phyloP scores from a whole-genome alignment of 139 green algal genomes.

The Chlorella sp. region DNA sequence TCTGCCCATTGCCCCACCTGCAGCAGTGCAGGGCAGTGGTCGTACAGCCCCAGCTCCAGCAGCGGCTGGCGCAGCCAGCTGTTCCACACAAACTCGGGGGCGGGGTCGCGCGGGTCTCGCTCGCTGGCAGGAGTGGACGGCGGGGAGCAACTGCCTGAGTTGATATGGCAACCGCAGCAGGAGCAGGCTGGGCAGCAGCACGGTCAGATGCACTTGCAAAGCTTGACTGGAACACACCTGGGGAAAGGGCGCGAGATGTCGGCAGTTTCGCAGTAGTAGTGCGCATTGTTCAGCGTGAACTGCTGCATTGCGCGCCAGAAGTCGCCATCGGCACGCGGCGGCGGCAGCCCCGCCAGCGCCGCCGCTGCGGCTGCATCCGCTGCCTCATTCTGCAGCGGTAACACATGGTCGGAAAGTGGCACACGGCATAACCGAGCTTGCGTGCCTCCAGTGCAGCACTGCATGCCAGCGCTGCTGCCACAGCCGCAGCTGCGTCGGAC shows the following conservation, averaged over 20 bases:
- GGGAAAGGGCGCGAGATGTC: slow-evolving; percentile 96
- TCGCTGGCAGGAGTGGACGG: not conserved
- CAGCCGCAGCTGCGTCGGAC: no score
- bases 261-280: slow-evolving; percentile 96
- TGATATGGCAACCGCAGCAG: not conserved
- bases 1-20: slow-evolving; percentile 61
- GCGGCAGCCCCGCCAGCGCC: slow-evolving; percentile 30
- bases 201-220: not conserved
- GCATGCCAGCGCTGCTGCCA: no score
- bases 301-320: slow-evolving; percentile 58
- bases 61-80: slow-evolving; percentile 79
- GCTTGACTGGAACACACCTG: slow-evolving; percentile 32
- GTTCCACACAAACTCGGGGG: slow-evolving; percentile 94
- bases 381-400: slow-evolving; percentile 13
- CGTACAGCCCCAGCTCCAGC: slow-evolving; percentile 65
- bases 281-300: slow-evolving; percentile 77
- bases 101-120: slow-evolving; percentile 24
- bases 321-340: slow-evolving; percentile 35
- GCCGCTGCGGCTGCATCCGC: slow-evolving; percentile 18
- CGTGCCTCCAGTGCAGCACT: no score
- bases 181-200: not conserved
- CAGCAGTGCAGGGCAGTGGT: slow-evolving; percentile 85
- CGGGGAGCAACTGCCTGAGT: no score
- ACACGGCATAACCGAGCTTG: no score
- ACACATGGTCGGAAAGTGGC: not conserved